phyloP scores from a whole-genome alignment of 148 eudicot genomes.

The Nepenthes mirabilis region DNA sequence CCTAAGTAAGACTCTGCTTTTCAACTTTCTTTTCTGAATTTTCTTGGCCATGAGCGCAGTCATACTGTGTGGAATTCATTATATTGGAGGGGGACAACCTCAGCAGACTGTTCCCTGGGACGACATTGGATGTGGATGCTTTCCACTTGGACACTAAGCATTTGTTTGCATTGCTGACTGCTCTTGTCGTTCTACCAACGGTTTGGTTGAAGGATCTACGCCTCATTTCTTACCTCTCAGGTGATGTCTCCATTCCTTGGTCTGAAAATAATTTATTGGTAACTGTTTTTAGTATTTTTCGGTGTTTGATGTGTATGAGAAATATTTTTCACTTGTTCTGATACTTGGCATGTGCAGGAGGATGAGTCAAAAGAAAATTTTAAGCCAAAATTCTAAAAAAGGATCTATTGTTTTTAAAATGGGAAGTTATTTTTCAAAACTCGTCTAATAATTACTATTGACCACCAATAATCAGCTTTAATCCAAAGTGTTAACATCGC shows the following conservation, averaged over 20 bases:
- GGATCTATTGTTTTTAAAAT: too few relatives aligned
- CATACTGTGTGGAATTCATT: slow-evolving; percentile 87
- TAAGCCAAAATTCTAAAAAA: too few relatives aligned
- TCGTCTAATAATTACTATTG: too few relatives aligned
- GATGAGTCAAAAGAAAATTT: too few relatives aligned
- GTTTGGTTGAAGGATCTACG: slow-evolving; percentile 73
- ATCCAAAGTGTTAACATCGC: too few relatives aligned
- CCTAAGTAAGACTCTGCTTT: too few relatives aligned
- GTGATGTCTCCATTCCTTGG: slow-evolving; percentile 15
- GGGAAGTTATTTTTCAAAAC: too few relatives aligned
- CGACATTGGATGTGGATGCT: slow-evolving; percentile 30
- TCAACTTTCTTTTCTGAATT: background rate
- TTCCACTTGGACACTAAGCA: slow-evolving; percentile 60
- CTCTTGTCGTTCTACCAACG: slow-evolving; percentile 58
- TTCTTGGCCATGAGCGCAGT: slow-evolving; percentile 25
- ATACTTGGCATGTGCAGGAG: too few relatives aligned
- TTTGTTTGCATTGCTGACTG: slow-evolving; percentile 58
- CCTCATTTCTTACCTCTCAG: slow-evolving; percentile 75
- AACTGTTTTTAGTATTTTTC: background rate
- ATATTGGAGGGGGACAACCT: slow-evolving; percentile 88
- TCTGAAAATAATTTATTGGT: background rate
- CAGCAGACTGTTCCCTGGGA: slow-evolving; percentile 63
- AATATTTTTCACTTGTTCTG: too few relatives aligned
- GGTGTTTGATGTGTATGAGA: too few relatives aligned
- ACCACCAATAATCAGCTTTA: too few relatives aligned